phyloP scores from a whole-genome alignment of 2,329 filamentous ascomycete genomes.

The Paramyrothecium roridum region DNA sequence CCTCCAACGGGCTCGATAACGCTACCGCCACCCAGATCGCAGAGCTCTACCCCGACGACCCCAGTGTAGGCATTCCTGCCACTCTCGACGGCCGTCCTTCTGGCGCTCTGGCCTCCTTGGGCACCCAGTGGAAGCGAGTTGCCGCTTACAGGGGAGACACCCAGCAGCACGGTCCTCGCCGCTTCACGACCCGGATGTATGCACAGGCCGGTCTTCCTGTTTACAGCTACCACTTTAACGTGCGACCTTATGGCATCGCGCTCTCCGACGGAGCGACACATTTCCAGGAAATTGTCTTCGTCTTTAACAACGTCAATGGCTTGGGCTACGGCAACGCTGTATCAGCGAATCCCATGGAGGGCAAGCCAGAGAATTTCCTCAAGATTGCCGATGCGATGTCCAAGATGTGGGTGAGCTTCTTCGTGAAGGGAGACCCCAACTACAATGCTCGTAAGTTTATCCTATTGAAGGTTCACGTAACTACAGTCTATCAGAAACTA shows the following conservation, averaged over 20 bases:
- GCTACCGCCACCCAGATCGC: too few species aligned
- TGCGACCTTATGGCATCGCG: background rate
- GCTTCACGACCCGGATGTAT: background rate
- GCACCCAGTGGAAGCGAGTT: slow-evolving; percentile 1
- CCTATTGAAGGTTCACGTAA: too few species aligned
- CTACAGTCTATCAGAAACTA: too few species aligned
- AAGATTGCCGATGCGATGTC: slow-evolving; percentile 2
- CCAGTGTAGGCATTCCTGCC: too few species aligned
- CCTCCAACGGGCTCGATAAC: too few species aligned
- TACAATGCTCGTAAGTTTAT: background rate
- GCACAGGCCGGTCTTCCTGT: background rate
- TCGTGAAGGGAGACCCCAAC: background rate
- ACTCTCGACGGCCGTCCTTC: too few species aligned
- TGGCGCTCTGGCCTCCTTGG: slow-evolving; percentile 26
- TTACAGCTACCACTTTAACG: slow-evolving; percentile 4
- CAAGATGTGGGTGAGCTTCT: slow-evolving; percentile 1
- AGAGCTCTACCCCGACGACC: too few species aligned
- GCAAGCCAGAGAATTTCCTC: slow-evolving; percentile 2
- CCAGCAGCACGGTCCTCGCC: background rate
- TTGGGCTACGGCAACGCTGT: background rate
- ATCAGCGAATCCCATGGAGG: background rate
- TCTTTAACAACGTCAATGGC: slow-evolving; percentile 2
- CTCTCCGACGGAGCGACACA: background rate
- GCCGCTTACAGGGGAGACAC: slow-evolving; percentile 1
- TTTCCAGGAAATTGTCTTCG: slow-evolving; percentile 2